Base-by-base conservation (phyloP, 306 rosid genomes). In the Prunus davidiana region DNA sequence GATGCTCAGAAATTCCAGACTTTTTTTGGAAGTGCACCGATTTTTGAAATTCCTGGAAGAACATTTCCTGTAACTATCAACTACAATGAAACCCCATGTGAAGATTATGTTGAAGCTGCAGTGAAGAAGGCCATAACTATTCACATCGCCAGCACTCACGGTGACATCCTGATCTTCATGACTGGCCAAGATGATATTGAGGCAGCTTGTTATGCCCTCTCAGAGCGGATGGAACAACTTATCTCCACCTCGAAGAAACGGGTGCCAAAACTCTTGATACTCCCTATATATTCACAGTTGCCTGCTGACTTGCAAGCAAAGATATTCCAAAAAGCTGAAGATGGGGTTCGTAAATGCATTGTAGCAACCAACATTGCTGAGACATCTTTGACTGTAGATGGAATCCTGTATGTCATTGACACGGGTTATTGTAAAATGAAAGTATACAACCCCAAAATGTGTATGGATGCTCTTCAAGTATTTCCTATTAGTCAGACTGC, bases 171-270 rank as follows among this genome's bases (percentile, higher is more conserved):
- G 76, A 95, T 92, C 74, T 95, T 95, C 83, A 92, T 92, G 97
- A 95, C 97, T 4, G 97, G 97, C 74, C 97, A 92, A 85, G 98
- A 95, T 73, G 98, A 95, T 91, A 95, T 95, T 28, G 98, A 95
- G 84, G 98, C 98, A 56, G 97, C 97, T 68, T 95, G 98, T 86
- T 90, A 86, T 78, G 76, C 98, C 73, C 92, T 95, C 67, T 93
- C 93, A 12, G 97, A 95, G 79, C 89, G 91, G 28, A 78, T 92
- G 83, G 97, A 95, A 81, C 97, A 92, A 79, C 89, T 95, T 81
- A 64, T 84, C 56, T 84, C 97, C 62, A 78, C 90, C 69, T 73
- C 96, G 10, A 80, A 87, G 20, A 95, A 91, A 80, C 92, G 71
- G n/a, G 96, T 95, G 67, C 91, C 96, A 9, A 89, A 95, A 78